Conservation (phyloP, 73 alveolate species). For the Stentor roeselii region DNA sequence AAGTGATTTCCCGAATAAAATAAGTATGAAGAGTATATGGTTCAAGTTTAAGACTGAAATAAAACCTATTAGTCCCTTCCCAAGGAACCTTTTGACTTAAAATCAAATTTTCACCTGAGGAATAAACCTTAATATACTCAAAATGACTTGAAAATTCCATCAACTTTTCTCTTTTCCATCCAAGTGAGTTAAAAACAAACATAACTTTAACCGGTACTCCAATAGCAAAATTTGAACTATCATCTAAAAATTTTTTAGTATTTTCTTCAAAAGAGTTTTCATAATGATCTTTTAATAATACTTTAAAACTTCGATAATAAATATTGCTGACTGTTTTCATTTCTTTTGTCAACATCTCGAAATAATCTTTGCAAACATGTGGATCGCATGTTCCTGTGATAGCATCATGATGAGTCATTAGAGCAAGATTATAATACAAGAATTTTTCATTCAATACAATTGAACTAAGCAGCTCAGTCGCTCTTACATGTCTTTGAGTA, state of each 20-base stretch:
- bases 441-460: background rate
- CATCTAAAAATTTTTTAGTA: constrained; percentile 1
- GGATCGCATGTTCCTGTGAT: constrained; percentile 62
- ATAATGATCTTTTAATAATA: background rate
- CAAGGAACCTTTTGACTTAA: background rate
- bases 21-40: background rate
- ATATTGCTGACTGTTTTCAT: constrained; percentile 5
- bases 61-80: no score
- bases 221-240: no score
- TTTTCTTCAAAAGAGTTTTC: background rate
- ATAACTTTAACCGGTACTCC: constrained; percentile 1
- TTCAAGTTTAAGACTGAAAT: no score
- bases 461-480: background rate
- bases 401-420: constrained; percentile 66
- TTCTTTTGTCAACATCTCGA: no score
- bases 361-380: constrained; percentile 42
- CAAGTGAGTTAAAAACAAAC: background rate
- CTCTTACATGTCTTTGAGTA: constrained; percentile 18
- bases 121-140: background rate
- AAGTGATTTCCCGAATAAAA: background rate
- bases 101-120: background rate
- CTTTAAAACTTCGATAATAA: no score
- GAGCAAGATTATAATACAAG: constrained; percentile 20
- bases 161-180: background rate
- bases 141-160: no score